Percentiles rank a stretch among this genome's conserved stretches.
Conservation (phyloP, 2,329 filamentous ascomycete species). For the Didymella keratinophila region DNA sequence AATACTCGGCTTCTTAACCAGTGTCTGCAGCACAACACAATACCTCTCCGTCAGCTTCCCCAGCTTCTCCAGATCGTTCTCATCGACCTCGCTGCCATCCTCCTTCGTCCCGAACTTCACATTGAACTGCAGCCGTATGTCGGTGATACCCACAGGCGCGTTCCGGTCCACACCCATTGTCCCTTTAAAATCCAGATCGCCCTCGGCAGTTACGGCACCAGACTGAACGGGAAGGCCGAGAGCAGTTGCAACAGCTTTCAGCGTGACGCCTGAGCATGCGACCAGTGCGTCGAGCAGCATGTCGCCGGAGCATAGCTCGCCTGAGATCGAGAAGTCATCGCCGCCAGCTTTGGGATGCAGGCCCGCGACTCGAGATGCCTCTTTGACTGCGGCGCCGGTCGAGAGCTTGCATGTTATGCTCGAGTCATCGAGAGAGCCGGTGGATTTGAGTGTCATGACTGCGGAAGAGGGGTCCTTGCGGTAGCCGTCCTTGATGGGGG, state of each 20-base stretch:
- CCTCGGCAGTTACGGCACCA: slow-evolving; percentile 55
- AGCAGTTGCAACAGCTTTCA: slow-evolving; percentile 60
- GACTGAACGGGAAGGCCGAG: slow-evolving; percentile 54
- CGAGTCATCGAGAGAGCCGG: slow-evolving; percentile 54
- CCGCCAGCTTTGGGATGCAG: slow-evolving; percentile 59
- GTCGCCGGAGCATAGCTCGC: slow-evolving; percentile 60
- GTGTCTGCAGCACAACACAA: slow-evolving; percentile 53
- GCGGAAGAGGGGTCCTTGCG: slow-evolving; percentile 55
- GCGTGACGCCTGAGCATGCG: slow-evolving; percentile 60
- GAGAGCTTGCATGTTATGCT: slow-evolving; percentile 59
- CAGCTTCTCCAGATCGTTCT: slow-evolving; percentile 55
- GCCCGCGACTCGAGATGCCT: slow-evolving; percentile 55
- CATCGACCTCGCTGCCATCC: slow-evolving; percentile 48
- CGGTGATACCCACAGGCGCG: slow-evolving; percentile 58
- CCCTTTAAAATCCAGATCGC: slow-evolving; percentile 59
- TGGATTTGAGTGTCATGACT: slow-evolving; percentile 56
- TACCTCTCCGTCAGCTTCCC: slow-evolving; percentile 60
- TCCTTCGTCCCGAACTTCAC: slow-evolving; percentile 49
- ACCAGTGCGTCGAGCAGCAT: slow-evolving; percentile 61
- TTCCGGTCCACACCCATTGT: slow-evolving; percentile 58
- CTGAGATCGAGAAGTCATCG: slow-evolving; percentile 52
- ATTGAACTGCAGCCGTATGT: slow-evolving; percentile 56
- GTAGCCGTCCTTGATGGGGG: slow-evolving; percentile 58
- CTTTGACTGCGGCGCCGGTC: slow-evolving; percentile 51
- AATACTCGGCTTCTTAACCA: slow-evolving; percentile 44